Conservation (phyloP, 2,329 filamentous ascomycete genomes). For the Emericellopsis cladophorae region DNA sequence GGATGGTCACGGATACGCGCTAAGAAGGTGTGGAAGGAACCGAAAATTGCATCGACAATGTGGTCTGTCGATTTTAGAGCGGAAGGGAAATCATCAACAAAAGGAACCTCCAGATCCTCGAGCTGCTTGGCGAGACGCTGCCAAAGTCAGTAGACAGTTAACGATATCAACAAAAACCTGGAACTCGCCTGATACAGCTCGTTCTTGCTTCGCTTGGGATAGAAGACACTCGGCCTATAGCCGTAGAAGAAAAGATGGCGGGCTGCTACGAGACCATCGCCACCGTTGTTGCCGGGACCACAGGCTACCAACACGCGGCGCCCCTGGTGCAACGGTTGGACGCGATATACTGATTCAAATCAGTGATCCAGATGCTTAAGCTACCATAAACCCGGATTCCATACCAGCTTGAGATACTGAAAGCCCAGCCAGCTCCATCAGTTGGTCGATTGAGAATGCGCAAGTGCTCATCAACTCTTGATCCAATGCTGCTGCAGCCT, state of each 20-base stretch:
- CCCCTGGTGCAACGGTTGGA: slow-evolving; percentile 65
- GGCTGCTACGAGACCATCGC: slow-evolving; percentile 88
- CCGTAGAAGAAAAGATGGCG: slow-evolving; percentile 87
- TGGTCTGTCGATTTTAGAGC: slow-evolving; percentile 62
- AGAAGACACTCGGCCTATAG: slow-evolving; percentile 80
- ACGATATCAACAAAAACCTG: too few species aligned
- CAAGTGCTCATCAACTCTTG: slow-evolving; percentile 83
- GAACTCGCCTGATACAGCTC: slow-evolving; percentile 67
- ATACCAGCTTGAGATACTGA: slow-evolving; percentile 82
- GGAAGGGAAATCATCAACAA: slow-evolving; percentile 64
- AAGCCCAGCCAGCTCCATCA: slow-evolving; percentile 93
- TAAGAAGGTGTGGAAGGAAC: slow-evolving; percentile 27
- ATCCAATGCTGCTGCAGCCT: slow-evolving; percentile 80
- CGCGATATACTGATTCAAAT: slow-evolving; percentile 54
- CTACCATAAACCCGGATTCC: slow-evolving; percentile 6
- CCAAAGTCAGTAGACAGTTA: too few species aligned
- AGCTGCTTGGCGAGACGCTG: slow-evolving; percentile 78
- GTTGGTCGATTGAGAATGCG: slow-evolving; percentile 86
- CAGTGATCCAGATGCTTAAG: neutral
- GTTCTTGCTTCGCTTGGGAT: slow-evolving; percentile 83
- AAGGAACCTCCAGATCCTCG: slow-evolving; percentile 68
- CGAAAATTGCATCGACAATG: slow-evolving; percentile 87
- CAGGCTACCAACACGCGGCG: slow-evolving; percentile 75
- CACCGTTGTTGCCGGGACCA: slow-evolving; percentile 72
- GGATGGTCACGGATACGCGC: neutral